These are phyloP conservation scores for Penicillium sp. DNA, from an alignment of 2,329 filamentous ascomycete genomes.

Conservation along the genomic window DNA sequence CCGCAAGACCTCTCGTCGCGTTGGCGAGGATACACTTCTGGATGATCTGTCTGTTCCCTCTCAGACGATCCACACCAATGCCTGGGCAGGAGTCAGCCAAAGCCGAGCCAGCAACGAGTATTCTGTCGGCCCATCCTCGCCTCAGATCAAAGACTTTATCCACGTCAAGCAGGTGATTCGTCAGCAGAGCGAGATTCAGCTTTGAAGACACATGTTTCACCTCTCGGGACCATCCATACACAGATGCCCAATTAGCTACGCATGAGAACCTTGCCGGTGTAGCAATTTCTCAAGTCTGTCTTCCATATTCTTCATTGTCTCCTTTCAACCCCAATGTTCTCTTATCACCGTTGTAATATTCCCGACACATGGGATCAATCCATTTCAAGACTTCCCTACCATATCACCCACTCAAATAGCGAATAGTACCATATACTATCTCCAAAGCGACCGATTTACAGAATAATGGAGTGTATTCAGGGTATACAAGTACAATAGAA, in stretches of 20 bases:
- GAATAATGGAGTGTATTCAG: constrained; percentile 20
- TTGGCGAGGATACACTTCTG: constrained; percentile 12
- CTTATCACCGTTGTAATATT: neutral
- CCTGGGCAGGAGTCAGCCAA: constrained; percentile 31
- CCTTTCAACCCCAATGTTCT: neutral
- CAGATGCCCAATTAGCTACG: neutral
- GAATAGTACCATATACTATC: neutral
- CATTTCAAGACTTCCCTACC: neutral
- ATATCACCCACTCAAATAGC: neutral
- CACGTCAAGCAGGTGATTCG: constrained; percentile 35
- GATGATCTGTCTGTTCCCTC: constrained; percentile 18
- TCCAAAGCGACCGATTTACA: neutral
- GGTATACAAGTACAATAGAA: constrained; percentile 31
- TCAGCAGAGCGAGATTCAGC: constrained; percentile 31
- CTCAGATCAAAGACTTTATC: constrained; percentile 23
- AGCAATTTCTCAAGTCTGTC: neutral
- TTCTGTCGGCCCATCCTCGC: constrained; percentile 5
- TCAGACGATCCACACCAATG: constrained; percentile 31
- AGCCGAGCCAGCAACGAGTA: constrained; percentile 27
- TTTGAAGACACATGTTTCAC: constrained; percentile 5
- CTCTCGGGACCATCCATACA: neutral
- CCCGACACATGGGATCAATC: neutral
- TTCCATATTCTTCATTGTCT: neutral
- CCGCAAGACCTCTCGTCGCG: constrained; percentile 4
- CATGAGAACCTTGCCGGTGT: neutral